These are phyloP conservation scores for Lactarius sanguifluus DNA, from an alignment of 768 basidiomycete genomes.

Conservation along the genomic window DNA sequence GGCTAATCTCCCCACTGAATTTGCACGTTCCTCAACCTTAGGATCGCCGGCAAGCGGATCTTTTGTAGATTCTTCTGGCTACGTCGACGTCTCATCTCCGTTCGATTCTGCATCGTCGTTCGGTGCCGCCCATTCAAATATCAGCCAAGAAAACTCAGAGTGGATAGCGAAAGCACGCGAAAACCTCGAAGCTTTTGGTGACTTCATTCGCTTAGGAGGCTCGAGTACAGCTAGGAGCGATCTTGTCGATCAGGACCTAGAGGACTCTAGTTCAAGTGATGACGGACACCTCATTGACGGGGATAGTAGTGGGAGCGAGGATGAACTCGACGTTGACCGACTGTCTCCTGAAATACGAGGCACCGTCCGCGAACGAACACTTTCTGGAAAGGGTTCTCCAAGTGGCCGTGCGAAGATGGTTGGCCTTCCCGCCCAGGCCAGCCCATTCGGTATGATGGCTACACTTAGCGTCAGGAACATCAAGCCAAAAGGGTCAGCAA, in stretches of 20 bases:
- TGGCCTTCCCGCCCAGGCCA: conserved; percentile 58
- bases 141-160: conserved; percentile 58
- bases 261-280: conserved; percentile 37
- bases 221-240: conserved; percentile 50
- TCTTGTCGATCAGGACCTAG: conserved; percentile 34
- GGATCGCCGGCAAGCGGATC: conserved; percentile 30
- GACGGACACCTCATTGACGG: conserved; percentile 41
- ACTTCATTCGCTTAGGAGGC: conserved; percentile 62
- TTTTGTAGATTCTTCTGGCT: conserved; percentile 8
- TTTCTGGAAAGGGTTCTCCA: conserved; percentile 31
- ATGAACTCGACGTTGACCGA: conserved; percentile 42
- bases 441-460: conserved; percentile 79
- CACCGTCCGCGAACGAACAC: conserved; percentile 33
- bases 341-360: conserved; percentile 38
- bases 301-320: conserved; percentile 25
- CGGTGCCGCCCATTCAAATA: conserved; percentile 29
- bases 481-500: conserved; percentile 28
- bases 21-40: conserved; percentile 27
- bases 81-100: conserved; percentile 13
- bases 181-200: conserved; percentile 65
- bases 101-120: conserved; percentile 16
- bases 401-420: conserved; percentile 48
- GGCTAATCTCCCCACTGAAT: conserved; percentile 22
- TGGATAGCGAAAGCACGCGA: conserved; percentile 78
- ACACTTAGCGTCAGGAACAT: conserved; percentile 51